Conservation (phyloP, 2,329 filamentous ascomycete genomes). For the Aspergillus japonicus region DNA sequence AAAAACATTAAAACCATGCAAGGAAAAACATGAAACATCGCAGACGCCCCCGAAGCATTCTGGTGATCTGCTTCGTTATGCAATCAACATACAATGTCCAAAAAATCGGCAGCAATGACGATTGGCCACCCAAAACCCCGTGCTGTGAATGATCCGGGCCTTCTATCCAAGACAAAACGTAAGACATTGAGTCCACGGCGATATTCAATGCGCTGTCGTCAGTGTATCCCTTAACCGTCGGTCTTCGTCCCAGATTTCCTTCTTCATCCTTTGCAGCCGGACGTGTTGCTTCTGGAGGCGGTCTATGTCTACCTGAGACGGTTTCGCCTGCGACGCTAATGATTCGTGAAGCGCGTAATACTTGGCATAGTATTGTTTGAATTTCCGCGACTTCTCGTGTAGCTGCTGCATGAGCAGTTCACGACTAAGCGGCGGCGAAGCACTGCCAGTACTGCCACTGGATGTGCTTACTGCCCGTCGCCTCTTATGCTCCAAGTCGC, state of each 20-base stretch:
- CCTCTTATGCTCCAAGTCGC: constrained; percentile 45
- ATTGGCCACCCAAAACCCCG: constrained; percentile 10
- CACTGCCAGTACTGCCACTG: constrained; percentile 45
- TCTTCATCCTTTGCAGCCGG: constrained; percentile 57
- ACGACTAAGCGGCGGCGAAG: constrained; percentile 39
- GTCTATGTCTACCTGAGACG: constrained; percentile 52
- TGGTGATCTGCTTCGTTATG: constrained; percentile 15
- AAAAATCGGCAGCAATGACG: constrained; percentile 3
- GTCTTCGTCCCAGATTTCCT: constrained; percentile 54
- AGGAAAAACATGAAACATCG: constrained; percentile 3
- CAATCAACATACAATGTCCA: constrained; percentile 11
- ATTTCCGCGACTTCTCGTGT: constrained; percentile 45
- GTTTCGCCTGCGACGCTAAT: constrained; percentile 39
- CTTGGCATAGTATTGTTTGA: constrained; percentile 58
- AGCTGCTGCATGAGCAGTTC: constrained; percentile 40
- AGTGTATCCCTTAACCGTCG: constrained; percentile 32
- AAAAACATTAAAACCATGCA: constrained; percentile 4
- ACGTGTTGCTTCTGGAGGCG: constrained; percentile 55
- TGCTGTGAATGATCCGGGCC: constrained; percentile 11
- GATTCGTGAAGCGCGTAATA: constrained; percentile 57
- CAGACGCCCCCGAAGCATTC: constrained; percentile 16
- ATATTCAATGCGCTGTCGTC: constrained; percentile 11
- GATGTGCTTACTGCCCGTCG: constrained; percentile 37
- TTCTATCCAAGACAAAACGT: constrained; percentile 5
- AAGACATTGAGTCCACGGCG: constrained; percentile 10